Conservation (phyloP, 768 basidiomycete genomes). For the Amanita rubescens region DNA sequence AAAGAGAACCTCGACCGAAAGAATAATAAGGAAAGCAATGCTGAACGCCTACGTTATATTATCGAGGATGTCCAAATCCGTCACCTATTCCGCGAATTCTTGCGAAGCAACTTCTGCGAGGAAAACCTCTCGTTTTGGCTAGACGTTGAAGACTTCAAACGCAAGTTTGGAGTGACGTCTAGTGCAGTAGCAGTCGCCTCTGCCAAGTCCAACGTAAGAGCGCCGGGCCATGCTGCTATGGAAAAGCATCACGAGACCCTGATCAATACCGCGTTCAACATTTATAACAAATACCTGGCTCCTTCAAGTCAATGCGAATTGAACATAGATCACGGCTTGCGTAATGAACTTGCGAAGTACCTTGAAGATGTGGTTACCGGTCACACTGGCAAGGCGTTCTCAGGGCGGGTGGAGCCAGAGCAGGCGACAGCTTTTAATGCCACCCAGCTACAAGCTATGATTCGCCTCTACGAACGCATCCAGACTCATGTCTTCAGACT, state of each 20-base stretch:
- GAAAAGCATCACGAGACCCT: slow-evolving; percentile 94
- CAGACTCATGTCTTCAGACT: slow-evolving; percentile 95
- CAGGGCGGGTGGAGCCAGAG: slow-evolving; percentile 74
- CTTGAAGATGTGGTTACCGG: slow-evolving; percentile 83
- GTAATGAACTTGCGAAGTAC: slow-evolving; percentile 91
- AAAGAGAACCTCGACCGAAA: slow-evolving; percentile 52
- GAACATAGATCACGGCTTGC: slow-evolving; percentile 95
- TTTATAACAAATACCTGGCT: slow-evolving; percentile 92
- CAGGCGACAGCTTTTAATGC: slow-evolving; percentile 85
- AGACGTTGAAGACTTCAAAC: slow-evolving; percentile 95
- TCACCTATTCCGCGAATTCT: slow-evolving; percentile 88
- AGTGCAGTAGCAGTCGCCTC: slow-evolving; percentile 67
- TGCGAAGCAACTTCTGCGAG: slow-evolving; percentile 93
- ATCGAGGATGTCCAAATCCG: slow-evolving; percentile 88
- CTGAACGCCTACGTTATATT: slow-evolving; percentile 85
- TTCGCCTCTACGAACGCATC: slow-evolving; percentile 90
- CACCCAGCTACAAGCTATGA: slow-evolving; percentile 91
- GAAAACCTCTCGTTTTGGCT: slow-evolving; percentile 98
- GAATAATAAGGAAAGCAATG: slow-evolving; percentile 78
- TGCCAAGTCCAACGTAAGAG: slow-evolving; percentile 28
- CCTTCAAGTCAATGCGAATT: slow-evolving; percentile 93
- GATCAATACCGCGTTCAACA: slow-evolving; percentile 89
- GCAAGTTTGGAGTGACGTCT: slow-evolving; percentile 92
- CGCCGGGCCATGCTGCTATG: slow-evolving; percentile 84
- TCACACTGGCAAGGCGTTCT: slow-evolving; percentile 68